These are phyloP conservation scores for Arthrinium puccinioides DNA, from an alignment of 2,329 filamentous ascomycete species.

Conservation along the genomic window DNA sequence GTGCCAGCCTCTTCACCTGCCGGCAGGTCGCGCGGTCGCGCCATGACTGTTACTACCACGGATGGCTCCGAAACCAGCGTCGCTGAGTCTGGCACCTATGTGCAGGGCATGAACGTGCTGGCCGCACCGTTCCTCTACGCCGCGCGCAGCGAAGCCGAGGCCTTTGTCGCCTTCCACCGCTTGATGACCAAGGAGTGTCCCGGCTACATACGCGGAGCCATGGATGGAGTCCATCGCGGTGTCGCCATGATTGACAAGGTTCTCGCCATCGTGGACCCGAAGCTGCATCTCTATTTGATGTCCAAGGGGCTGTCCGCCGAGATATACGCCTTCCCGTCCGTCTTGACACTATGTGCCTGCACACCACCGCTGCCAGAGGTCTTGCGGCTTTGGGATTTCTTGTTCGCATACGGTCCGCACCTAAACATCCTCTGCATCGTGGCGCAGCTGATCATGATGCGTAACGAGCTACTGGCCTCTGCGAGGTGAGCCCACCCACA, in stretches of 20 bases:
- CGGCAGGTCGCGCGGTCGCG: conserved; percentile 41
- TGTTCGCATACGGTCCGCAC: conserved; percentile 93
- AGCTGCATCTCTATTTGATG: conserved; percentile 75
- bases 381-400: conserved; percentile 88
- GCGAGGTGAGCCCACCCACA: conserved; percentile 71
- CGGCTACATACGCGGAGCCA: conserved; percentile 88
- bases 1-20: conserved; percentile 34
- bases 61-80: conserved; percentile 56
- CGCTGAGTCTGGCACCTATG: conserved; percentile 74
- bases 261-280: conserved; percentile 82
- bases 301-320: conserved; percentile 85
- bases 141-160: conserved; percentile 88
- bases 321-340: conserved; percentile 93
- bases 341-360: conserved; percentile 89
- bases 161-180: conserved; percentile 82
- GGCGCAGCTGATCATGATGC: conserved; percentile 83
- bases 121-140: conserved; percentile 94
- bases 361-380: conserved; percentile 94
- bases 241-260: conserved; percentile 88
- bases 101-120: conserved; percentile 98
- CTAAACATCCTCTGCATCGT: conserved; percentile 95
- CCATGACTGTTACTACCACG: conserved; percentile 52
- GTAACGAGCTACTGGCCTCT: conserved; percentile 75
- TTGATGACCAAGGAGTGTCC: conserved; percentile 85
- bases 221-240: conserved; percentile 94